phyloP scores from a whole-genome alignment of 805 yeast genomes.

The Metschnikowia bowlesiae region DNA sequence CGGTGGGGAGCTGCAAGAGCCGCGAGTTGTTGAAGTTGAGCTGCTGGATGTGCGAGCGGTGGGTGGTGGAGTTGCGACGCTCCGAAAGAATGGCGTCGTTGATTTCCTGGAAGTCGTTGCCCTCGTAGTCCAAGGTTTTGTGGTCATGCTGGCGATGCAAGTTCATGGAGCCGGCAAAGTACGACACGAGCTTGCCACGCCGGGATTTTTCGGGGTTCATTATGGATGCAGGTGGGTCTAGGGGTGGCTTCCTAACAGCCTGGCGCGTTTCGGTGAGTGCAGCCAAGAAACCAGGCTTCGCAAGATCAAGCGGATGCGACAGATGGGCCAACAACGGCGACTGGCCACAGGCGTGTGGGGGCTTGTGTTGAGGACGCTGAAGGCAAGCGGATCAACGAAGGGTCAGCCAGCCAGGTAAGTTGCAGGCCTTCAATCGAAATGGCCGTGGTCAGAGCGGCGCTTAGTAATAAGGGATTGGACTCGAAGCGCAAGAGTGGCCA shows the following conservation, averaged over 20 bases:
- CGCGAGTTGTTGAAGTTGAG: slow-evolving; percentile 29
- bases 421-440: too few relatives aligned
- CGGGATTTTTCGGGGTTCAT: slow-evolving; percentile 5
- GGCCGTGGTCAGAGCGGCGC: too few relatives aligned
- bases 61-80: slow-evolving; percentile 21
- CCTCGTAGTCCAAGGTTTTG: slow-evolving; percentile 28
- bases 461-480: not conserved
- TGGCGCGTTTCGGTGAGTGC: too few relatives aligned
- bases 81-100: slow-evolving; percentile 29
- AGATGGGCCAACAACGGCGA: too few relatives aligned
- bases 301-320: too few relatives aligned
- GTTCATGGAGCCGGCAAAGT: slow-evolving; percentile 8
- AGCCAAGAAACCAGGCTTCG: too few relatives aligned
- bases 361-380: too few relatives aligned
- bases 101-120: slow-evolving; percentile 32
- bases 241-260: too few relatives aligned
- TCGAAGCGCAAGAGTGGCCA: too few relatives aligned
- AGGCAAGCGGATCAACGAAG: too few relatives aligned
- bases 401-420: too few relatives aligned
- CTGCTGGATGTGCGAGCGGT: slow-evolving; percentile 22
- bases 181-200: slow-evolving; percentile 15
- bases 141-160: slow-evolving; percentile 11
- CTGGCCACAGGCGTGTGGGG: too few relatives aligned
- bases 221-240: not conserved
- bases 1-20: slow-evolving; percentile 50